Evolutionary conservation across 257 asterid species (phyloP).

Genomic region (Solanum rostratum): DNA sequence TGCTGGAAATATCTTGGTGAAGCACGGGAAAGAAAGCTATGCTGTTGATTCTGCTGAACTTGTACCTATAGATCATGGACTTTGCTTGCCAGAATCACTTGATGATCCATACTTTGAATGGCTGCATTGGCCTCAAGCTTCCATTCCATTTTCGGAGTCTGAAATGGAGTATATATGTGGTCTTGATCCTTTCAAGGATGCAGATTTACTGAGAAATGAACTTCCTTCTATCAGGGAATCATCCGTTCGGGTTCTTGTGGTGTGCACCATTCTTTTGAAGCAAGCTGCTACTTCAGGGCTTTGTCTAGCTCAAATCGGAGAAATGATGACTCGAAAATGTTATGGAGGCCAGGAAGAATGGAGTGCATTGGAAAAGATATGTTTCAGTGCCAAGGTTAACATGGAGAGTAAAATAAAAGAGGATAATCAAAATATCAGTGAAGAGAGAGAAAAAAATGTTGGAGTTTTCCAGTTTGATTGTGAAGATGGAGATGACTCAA

Average conservation of each 20-base stretch:
- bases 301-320: slow-evolving; percentile 84
- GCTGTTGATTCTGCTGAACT: slow-evolving; percentile 56
- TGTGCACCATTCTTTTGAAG: slow-evolving; percentile 73
- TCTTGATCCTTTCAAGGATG: slow-evolving; percentile 77
- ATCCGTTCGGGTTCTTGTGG: slow-evolving; percentile 64
- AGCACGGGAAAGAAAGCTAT: slow-evolving; percentile 36
- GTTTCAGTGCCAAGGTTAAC: slow-evolving; percentile 47
- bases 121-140: slow-evolving; percentile 95
- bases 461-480: slow-evolving; percentile 42
- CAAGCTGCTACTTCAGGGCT: slow-evolving; percentile 50
- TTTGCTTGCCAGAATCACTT: slow-evolving; percentile 82
- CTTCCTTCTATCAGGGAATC: slow-evolving; percentile 69
- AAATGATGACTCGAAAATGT: slow-evolving; percentile 76
- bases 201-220: slow-evolving; percentile 47
- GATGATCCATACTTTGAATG: slow-evolving; percentile 97
- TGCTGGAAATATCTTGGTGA: slow-evolving; percentile 86
- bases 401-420: slow-evolving; percentile 16
- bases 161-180: slow-evolving; percentile 57
- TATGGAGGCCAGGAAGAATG: slow-evolving; percentile 53
- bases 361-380: slow-evolving; percentile 62
- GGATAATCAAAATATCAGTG: slow-evolving; percentile 1
- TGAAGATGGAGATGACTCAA: slow-evolving; percentile 10
- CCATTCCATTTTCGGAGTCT: slow-evolving; percentile 69
- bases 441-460: slow-evolving; percentile 18
- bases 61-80: slow-evolving; percentile 92